Percentiles rank a stretch among this genome's conserved stretches.
Evolutionary conservation across 768 basidiomycete species (phyloP).

Genomic region (Daedaleopsis sinensis): DNA sequence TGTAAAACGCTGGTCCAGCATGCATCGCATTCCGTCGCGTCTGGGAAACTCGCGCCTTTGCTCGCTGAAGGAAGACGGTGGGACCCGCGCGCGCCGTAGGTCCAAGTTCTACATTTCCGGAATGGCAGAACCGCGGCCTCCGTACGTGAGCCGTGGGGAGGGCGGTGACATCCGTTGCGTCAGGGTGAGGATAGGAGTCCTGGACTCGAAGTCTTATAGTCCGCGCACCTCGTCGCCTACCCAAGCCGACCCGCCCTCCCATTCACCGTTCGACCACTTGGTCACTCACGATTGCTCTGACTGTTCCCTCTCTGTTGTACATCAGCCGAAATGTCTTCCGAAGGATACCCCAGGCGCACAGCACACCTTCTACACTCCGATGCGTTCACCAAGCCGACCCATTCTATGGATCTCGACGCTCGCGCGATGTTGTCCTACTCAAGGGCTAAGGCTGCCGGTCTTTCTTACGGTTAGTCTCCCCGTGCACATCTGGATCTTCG

Average conservation of each 20-base stretch:
- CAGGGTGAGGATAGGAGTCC: background rate
- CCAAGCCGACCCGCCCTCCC: background rate
- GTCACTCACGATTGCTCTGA: background rate
- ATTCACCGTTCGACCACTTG: background rate
- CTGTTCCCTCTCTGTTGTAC: background rate
- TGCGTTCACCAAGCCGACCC: constrained; percentile 11
- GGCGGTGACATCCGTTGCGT: background rate
- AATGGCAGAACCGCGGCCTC: background rate
- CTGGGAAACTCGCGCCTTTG: background rate
- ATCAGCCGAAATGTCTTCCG: background rate
- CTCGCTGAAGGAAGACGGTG: background rate
- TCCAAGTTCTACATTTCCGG: background rate
- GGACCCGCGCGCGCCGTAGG: background rate
- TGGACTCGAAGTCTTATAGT: background rate
- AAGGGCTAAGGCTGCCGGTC: constrained; percentile 25
- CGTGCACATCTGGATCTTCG: background rate
- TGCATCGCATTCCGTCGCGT: background rate
- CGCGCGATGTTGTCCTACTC: constrained; percentile 21
- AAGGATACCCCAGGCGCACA: constrained; percentile 7
- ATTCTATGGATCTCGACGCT: constrained; percentile 11
- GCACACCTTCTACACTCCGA: constrained; percentile 13
- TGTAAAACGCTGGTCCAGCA: background rate
- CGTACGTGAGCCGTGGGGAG: background rate
- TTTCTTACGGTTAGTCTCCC: constrained; percentile 20
- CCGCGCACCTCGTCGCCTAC: background rate